phyloP scores from a whole-genome alignment of 345 rosid genomes.

The Mallotus nudiflorus region DNA sequence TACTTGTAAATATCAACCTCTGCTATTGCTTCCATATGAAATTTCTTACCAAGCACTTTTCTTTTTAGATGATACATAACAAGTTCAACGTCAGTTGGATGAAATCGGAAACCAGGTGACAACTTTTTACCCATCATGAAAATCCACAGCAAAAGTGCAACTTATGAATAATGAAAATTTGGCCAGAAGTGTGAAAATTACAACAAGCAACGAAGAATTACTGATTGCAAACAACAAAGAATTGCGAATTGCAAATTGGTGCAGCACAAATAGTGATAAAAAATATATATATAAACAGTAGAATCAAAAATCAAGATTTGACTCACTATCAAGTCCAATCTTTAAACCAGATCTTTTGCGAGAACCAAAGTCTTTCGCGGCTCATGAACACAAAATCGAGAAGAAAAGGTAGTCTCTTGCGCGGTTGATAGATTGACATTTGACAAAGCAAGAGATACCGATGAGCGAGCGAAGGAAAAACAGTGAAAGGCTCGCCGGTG shows the following conservation, averaged over 20 bases:
- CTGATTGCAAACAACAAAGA: no score
- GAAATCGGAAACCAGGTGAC: conserved; percentile 79
- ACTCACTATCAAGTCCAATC: conserved; percentile 90
- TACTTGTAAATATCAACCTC: conserved; percentile 61
- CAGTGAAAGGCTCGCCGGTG: neutral
- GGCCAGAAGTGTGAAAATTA: no score
- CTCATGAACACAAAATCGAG: conserved; percentile 63
- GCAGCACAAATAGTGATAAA: no score
- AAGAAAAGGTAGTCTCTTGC: conserved; percentile 36
- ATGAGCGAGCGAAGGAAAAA: neutral
- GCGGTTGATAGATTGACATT: conserved; percentile 42
- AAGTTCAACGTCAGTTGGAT: conserved; percentile 78
- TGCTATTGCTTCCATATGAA: conserved; percentile 42
- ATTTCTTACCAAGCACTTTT: conserved; percentile 54
- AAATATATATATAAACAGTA: no score
- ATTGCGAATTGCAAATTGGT: neutral
- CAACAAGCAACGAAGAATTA: no score
- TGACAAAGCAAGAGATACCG: conserved; percentile 14
- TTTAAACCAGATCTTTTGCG: conserved; percentile 50
- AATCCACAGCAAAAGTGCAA: neutral
- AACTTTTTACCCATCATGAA: conserved; percentile 40
- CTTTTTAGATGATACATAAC: conserved; percentile 63
- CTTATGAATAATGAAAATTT: no score
- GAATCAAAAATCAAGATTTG: no score
- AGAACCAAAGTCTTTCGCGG: conserved; percentile 68